A percentile compares a stretch with the other conserved stretches of the same genome.
Conservation (phyloP, 345 rosid genomes). For the Syzygium grande region DNA sequence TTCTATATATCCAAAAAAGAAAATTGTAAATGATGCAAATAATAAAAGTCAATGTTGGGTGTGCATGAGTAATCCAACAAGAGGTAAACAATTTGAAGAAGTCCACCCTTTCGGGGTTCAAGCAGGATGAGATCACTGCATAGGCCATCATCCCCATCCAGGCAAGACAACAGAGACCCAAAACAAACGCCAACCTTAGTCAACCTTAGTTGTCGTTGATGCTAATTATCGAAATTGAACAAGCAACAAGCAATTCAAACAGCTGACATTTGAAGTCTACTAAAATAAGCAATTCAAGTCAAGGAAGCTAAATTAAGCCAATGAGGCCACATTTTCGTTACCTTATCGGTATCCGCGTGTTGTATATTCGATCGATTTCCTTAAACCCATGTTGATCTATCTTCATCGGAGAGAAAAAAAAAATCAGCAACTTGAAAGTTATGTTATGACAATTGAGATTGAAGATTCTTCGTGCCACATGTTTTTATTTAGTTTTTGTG, state of each 20-base stretch:
- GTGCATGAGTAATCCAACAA: neutral
- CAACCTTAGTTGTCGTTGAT: neutral
- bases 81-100: neutral
- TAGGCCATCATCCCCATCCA: neutral
- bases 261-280: neutral
- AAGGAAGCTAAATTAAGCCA: neutral
- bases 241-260: neutral
- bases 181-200: neutral
- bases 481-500: neutral
- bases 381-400: neutral
- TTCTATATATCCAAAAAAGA: neutral
- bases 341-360: neutral
- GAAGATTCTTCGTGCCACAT: neutral
- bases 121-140: slow-evolving; percentile 14
- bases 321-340: neutral
- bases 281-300: neutral
- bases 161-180: neutral
- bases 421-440: neutral
- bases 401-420: neutral
- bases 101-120: neutral
- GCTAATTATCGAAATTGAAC: neutral
- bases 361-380: neutral
- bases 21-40: neutral
- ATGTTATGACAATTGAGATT: neutral
- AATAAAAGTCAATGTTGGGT: neutral